Base-by-base conservation (phyloP, 2,329 filamentous ascomycete genomes). In the Sclerotinia spermophila region DNA sequence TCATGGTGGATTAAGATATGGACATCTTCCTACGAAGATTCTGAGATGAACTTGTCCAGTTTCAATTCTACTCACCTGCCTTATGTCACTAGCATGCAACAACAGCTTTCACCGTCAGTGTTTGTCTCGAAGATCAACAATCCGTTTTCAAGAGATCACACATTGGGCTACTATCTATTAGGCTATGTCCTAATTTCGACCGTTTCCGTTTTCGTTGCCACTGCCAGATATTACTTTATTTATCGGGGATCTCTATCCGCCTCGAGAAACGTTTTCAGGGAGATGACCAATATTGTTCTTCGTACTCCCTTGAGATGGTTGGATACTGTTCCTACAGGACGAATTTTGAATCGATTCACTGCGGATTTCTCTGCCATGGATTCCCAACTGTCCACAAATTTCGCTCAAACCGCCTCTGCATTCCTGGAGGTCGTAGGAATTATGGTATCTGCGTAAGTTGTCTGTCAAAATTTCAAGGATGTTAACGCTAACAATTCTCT, bases 271-370 rank as follows among this genome's bases (percentile, higher is more conserved):
- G 82, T 94, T 5, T 94, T 93, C 74, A 83, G 86, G 35, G 84
- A 85, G 67, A 85, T 93, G 74, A 87, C 90, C 45, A 87, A 86
- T 74, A 83, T 86, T 1, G 84, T 94, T 11, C 83, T 94, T 8
- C 86, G 90, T 24, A 87, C 91, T 11, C 91, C 90, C 1, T 83
- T 94, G 27, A 84, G 90, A 69, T 93, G 91, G 90, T 83, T 94
- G 35, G 92, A 94, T 76, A 93, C 91, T 0, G 89, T 92, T 0
- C 92, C 92, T 0, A 84, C 92, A 1, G 92, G 92, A 8, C 86
- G 91, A 55, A 86, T 94, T 45, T 82, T 94, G 42, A 94, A 94
- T 80, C 86, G 92, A 2, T 92, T 94, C 79, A 92, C 91, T 0
- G 84, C 89, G 6, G 92, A 94, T 79, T 93, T 94, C 79, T 87